Evolutionary conservation across 2,329 filamentous ascomycete species (phyloP).

Genomic region (Nothophoma quercina): DNA sequence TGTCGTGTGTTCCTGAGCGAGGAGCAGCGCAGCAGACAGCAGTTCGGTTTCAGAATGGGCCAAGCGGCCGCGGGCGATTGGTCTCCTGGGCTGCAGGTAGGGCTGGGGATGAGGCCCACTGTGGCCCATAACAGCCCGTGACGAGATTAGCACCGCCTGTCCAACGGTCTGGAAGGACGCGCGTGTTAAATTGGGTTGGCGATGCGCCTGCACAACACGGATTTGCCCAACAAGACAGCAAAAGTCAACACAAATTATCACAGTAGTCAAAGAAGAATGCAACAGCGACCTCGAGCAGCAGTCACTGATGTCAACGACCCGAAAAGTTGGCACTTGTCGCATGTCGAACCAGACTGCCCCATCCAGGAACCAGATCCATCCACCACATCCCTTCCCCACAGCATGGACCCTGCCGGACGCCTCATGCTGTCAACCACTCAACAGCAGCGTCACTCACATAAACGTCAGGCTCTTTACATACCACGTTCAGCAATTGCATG

Average conservation of each 20-base stretch:
- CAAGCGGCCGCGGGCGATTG: conserved; percentile 2
- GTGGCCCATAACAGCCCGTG: not conserved
- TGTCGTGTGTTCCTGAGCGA: too few relatives aligned
- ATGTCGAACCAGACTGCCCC: not conserved
- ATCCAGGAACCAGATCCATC: not conserved
- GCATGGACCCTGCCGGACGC: not conserved
- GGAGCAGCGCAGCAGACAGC: not conserved
- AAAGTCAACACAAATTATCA: too few relatives aligned
- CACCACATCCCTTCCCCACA: too few relatives aligned
- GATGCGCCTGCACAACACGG: conserved; percentile 14
- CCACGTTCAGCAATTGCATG: not conserved
- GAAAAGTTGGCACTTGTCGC: not conserved
- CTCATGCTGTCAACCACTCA: not conserved
- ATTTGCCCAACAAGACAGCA: too few relatives aligned
- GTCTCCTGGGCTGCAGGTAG: not conserved
- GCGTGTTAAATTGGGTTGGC: conserved; percentile 9
- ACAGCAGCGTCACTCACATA: not conserved
- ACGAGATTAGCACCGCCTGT: not conserved
- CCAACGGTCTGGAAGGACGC: conserved; percentile 9
- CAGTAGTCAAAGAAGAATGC: too few relatives aligned
- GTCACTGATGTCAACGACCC: too few relatives aligned
- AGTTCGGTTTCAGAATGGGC: conserved; percentile 7
- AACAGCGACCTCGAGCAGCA: too few relatives aligned
- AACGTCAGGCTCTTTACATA: not conserved
- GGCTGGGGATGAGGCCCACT: not conserved